Conservation (phyloP, 2,329 filamentous ascomycete genomes). For the Uncinocarpus reesii region DNA sequence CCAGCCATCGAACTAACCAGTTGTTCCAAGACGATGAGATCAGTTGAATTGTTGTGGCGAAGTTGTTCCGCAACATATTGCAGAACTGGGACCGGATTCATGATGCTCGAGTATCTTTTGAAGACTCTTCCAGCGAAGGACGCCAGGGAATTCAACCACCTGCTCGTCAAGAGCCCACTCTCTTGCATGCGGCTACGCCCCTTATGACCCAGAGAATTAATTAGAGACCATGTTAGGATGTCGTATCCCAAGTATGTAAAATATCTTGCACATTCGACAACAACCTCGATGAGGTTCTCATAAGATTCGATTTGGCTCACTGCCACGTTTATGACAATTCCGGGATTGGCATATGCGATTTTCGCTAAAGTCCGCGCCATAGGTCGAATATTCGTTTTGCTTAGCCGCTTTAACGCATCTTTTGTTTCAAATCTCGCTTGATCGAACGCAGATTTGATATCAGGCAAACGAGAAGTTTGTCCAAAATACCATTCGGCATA, state of each 20-base stretch:
- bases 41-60: slow-evolving; percentile 69
- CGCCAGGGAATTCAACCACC: slow-evolving; percentile 83
- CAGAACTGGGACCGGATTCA: slow-evolving; percentile 75
- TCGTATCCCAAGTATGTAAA: slow-evolving; percentile 91
- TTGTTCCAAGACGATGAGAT: slow-evolving; percentile 83
- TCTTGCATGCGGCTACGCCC: slow-evolving; percentile 51
- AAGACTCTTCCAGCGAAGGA: slow-evolving; percentile 88
- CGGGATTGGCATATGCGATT: slow-evolving; percentile 81
- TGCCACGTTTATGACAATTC: slow-evolving; percentile 80
- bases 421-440: slow-evolving; percentile 68
- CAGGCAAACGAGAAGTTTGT: slow-evolving; percentile 61
- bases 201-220: slow-evolving; percentile 56
- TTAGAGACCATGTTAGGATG: slow-evolving; percentile 81
- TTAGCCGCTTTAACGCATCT: slow-evolving; percentile 78
- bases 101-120: slow-evolving; percentile 62
- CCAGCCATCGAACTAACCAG: slow-evolving; percentile 89
- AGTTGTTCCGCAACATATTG: slow-evolving; percentile 85
- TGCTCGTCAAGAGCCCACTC: slow-evolving; percentile 67
- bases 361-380: slow-evolving; percentile 87
- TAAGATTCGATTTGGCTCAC: slow-evolving; percentile 89
- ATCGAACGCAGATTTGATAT: slow-evolving; percentile 69
- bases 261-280: slow-evolving; percentile 89
- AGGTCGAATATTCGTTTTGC: slow-evolving; percentile 70
- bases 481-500: slow-evolving; percentile 91
- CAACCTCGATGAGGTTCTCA: slow-evolving; percentile 84